A percentile compares a stretch with the other conserved stretches of the same genome.
These are phyloP conservation scores for Penicillium salamii DNA, from an alignment of 495 filamentous ascomycete species.

Conservation along the genomic window DNA sequence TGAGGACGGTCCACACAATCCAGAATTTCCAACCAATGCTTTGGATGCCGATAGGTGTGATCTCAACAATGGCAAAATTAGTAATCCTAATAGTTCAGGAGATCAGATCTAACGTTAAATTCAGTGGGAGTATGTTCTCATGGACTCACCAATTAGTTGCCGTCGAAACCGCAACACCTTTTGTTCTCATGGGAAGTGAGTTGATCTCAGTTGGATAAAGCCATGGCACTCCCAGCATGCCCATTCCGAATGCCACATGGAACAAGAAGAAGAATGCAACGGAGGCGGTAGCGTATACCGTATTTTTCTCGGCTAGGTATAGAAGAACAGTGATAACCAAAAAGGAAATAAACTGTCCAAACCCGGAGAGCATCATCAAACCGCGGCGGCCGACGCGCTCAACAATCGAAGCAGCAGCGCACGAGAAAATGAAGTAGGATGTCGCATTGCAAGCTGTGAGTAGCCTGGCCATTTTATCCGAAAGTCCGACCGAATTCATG, in stretches of 20 bases:
- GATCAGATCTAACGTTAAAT: neutral
- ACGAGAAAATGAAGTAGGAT: constrained; percentile 33
- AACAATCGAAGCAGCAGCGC: constrained; percentile 34
- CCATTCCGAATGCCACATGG: constrained; percentile 46
- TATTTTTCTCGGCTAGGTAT: no score
- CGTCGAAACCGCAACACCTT: constrained; percentile 34
- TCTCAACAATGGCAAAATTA: constrained; percentile 8
- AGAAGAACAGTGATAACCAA: no score
- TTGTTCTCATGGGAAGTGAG: constrained; percentile 35
- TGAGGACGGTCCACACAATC: constrained; percentile 9
- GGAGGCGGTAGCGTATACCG: constrained; percentile 12
- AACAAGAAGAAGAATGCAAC: constrained; percentile 41
- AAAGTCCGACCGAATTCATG: constrained; percentile 43
- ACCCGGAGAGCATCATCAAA: constrained; percentile 20
- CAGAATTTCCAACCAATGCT: constrained; percentile 6
- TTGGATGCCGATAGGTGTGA: constrained; percentile 8
- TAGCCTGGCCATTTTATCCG: constrained; percentile 35
- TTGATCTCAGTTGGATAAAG: constrained; percentile 39
- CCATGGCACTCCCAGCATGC: constrained; percentile 14
- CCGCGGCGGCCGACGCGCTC: constrained; percentile 33
- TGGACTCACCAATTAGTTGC: constrained; percentile 29
- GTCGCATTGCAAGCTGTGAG: constrained; percentile 41
- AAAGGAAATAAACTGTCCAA: no score
- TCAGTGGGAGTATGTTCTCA: no score
- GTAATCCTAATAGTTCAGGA: neutral